Conservation (phyloP, 495 filamentous ascomycete genomes). For the Monascus purpureus region DNA sequence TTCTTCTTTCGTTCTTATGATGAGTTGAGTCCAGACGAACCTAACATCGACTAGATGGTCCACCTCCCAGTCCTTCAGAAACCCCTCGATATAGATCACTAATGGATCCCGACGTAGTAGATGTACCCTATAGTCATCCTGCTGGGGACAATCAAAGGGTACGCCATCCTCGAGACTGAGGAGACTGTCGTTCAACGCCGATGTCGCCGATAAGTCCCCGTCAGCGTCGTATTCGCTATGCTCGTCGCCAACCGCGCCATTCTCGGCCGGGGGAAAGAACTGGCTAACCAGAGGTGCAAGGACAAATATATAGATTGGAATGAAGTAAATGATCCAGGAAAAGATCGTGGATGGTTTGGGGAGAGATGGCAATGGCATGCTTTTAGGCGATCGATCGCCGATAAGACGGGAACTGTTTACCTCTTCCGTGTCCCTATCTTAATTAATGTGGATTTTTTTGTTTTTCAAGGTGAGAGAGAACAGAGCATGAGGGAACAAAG, state of each 20-base stretch:
- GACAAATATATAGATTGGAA: slow-evolving; percentile 27
- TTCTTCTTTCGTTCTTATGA: too few species aligned
- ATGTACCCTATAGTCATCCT: slow-evolving; percentile 20
- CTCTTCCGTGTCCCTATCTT: background rate
- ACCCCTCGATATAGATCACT: slow-evolving; percentile 42
- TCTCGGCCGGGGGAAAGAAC: slow-evolving; percentile 4
- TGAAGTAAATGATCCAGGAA: slow-evolving; percentile 24
- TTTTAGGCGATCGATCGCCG: slow-evolving; percentile 8
- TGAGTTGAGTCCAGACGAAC: too few species aligned
- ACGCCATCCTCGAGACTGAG: slow-evolving; percentile 18
- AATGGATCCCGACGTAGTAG: slow-evolving; percentile 37
- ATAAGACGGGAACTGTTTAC: background rate
- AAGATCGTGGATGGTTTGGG: slow-evolving; percentile 19
- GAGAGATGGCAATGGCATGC: slow-evolving; percentile 4
- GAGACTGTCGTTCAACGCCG: slow-evolving; percentile 19
- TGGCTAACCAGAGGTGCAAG: slow-evolving; percentile 11
- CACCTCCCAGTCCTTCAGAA: slow-evolving; percentile 34
- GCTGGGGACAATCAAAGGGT: slow-evolving; percentile 13
- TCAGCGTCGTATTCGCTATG: slow-evolving; percentile 8
- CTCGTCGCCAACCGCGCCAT: slow-evolving; percentile 8
- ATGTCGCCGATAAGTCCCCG: background rate
- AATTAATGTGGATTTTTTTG: too few species aligned
- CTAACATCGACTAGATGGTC: slow-evolving; percentile 36
- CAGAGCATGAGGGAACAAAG: background rate
- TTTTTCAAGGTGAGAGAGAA: background rate